A percentile compares a stretch with the other conserved stretches of the same genome.
These are phyloP conservation scores for Phytophthora tubulina DNA, from an alignment of 352 stramenopile species.

Conservation along the genomic window DNA sequence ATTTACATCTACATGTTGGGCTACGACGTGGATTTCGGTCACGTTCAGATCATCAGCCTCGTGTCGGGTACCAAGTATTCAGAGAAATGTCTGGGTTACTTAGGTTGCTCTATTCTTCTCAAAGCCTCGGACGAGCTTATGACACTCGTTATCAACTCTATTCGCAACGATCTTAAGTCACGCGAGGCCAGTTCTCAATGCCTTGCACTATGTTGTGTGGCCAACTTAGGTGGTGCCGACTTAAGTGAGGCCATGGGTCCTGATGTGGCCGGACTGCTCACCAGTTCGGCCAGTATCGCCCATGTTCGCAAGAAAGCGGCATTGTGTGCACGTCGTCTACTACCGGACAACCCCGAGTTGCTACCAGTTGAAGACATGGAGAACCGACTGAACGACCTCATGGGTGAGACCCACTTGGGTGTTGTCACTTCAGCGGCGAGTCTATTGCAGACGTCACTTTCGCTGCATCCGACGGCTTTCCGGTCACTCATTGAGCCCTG, in stretches of 20 bases:
- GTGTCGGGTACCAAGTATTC: conserved; percentile 95
- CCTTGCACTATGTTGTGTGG: conserved; percentile 96
- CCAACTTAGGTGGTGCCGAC: conserved; percentile 96
- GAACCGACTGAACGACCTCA: conserved; percentile 71
- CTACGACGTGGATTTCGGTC: conserved; percentile 99
- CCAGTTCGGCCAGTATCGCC: conserved; percentile 92
- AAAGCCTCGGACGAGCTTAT: conserved; percentile 91
- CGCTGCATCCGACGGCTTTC: conserved; percentile 91
- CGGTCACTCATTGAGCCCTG: conserved; percentile 94
- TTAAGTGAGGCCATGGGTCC: conserved; percentile 95
- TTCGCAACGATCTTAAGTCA: conserved; percentile 96
- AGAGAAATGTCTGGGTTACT: conserved; percentile 96
- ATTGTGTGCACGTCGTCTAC: conserved; percentile 94
- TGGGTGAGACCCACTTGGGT: conserved; percentile 94
- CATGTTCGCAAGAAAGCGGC: conserved; percentile 98
- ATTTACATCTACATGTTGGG: conserved; percentile 99
- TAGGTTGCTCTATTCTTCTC: conserved; percentile 96
- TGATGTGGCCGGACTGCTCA: conserved; percentile 94
- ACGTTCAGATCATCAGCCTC: conserved; percentile 97
- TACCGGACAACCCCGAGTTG: conserved; percentile 94
- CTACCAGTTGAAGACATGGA: conserved; percentile 88
- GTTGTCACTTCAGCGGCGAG: conserved; percentile 94
- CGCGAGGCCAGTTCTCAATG: conserved; percentile 90
- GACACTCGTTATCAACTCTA: conserved; percentile 96
- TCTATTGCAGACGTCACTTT: conserved; percentile 92